Conservation (phyloP, 371 early-diverging fungal species). For the Dichotomocladium elegans region DNA sequence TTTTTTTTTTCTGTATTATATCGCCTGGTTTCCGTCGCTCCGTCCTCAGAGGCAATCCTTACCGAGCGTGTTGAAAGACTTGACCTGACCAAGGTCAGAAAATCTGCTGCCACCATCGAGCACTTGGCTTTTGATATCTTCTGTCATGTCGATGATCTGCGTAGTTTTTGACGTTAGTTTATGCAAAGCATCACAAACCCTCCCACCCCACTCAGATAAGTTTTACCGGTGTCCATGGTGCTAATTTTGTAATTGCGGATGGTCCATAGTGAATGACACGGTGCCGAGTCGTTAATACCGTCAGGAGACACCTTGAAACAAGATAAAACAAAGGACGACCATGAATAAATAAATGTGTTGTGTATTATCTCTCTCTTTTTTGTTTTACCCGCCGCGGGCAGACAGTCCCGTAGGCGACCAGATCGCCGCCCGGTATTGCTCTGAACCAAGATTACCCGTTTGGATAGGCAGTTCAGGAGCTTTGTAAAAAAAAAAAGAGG, state of each 20-base stretch:
- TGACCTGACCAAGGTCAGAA: neutral
- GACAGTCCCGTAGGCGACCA: slow-evolving; percentile 32
- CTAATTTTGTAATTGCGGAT: neutral
- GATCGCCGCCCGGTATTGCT: slow-evolving; percentile 21
- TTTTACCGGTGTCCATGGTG: slow-evolving; percentile 22
- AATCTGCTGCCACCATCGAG: too few relatives aligned
- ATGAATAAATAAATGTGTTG: neutral
- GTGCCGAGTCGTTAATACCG: slow-evolving; percentile 31
- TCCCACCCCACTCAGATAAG: too few relatives aligned
- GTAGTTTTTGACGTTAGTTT: too few relatives aligned
- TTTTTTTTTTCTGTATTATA: too few relatives aligned
- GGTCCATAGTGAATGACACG: slow-evolving; percentile 17
- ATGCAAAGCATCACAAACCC: too few relatives aligned
- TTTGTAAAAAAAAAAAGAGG: too few relatives aligned
- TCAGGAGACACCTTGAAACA: slow-evolving; percentile 20
- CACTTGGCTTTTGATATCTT: too few relatives aligned
- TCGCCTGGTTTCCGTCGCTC: too few relatives aligned
- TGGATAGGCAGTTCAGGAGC: too few relatives aligned
- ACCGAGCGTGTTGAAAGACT: neutral
- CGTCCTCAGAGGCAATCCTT: too few relatives aligned
- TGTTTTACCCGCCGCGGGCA: slow-evolving; percentile 17
- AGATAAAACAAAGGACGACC: neutral
- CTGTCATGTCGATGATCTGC: too few relatives aligned
- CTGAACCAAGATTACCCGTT: too few relatives aligned
- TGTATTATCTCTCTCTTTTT: neutral